These are phyloP conservation scores for Amaranthus tricolor DNA, from an alignment of 179 eudicot genomes.

Conservation along the genomic window DNA sequence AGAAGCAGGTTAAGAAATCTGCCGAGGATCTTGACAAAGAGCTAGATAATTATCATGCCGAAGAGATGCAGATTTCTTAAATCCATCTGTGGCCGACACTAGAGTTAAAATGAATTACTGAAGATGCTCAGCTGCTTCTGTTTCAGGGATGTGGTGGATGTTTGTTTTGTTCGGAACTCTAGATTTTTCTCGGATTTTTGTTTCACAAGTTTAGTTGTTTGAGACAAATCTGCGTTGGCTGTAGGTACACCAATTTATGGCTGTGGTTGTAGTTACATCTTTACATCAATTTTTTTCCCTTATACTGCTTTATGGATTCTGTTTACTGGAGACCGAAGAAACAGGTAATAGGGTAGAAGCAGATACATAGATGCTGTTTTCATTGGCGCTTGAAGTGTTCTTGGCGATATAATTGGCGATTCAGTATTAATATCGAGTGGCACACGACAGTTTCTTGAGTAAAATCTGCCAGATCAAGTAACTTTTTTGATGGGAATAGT, in stretches of 20 bases:
- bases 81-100: neutral
- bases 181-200: neutral
- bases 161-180: neutral
- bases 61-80: conserved; percentile 65
- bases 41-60: conserved; percentile 75
- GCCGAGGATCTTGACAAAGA: conserved; percentile 93
- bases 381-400: too few species aligned
- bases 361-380: too few species aligned
- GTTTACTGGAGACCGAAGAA: neutral
- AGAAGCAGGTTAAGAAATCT: conserved; percentile 52
- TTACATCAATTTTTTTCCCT: neutral
- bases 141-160: conserved; percentile 7
- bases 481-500: too few species aligned
- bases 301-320: neutral
- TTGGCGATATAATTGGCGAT: too few species aligned
- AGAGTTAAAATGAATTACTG: neutral
- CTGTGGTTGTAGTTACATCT: neutral
- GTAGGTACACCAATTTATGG: neutral
- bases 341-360: too few species aligned
- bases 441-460: too few species aligned
- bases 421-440: too few species aligned
- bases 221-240: neutral
- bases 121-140: conserved; percentile 4
- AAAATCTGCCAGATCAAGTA: too few species aligned
- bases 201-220: conserved; percentile 9